phyloP scores from a whole-genome alignment of 108 stramenopile genomes.

The Skeletonema menzelii region DNA sequence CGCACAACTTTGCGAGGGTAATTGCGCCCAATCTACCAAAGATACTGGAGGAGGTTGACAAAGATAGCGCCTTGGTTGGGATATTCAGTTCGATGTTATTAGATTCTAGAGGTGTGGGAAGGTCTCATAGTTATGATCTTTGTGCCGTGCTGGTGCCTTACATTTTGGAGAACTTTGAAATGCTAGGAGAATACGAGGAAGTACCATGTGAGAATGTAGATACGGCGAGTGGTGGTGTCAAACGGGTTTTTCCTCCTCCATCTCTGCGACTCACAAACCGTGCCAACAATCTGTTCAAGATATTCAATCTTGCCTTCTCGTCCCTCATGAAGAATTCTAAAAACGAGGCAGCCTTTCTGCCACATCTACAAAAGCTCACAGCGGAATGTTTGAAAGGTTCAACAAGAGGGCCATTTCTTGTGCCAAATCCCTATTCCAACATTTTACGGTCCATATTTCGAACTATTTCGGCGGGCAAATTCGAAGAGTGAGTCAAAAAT shows the following conservation, averaged over 20 bases:
- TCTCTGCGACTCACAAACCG: constrained; percentile 14
- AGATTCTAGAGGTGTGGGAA: constrained; percentile 39
- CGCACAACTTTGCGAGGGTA: constrained; percentile 69
- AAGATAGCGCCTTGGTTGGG: constrained; percentile 69
- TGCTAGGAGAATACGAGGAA: constrained; percentile 34
- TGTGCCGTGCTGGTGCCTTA: constrained; percentile 77
- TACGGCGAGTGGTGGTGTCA: background rate
- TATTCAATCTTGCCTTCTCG: constrained; percentile 77
- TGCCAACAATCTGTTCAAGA: constrained; percentile 42
- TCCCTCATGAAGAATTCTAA: constrained; percentile 83
- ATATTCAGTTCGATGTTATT: constrained; percentile 84
- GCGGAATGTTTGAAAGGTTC: constrained; percentile 65
- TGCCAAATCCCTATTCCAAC: constrained; percentile 80
- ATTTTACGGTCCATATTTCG: constrained; percentile 85
- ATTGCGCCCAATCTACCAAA: constrained; percentile 69
- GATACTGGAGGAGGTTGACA: constrained; percentile 81
- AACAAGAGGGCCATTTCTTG: constrained; percentile 48
- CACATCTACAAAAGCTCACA: constrained; percentile 80
- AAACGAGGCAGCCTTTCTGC: constrained; percentile 87
- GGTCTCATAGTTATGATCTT: constrained; percentile 71
- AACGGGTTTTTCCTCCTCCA: background rate
- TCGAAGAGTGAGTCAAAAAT: constrained; percentile 63
- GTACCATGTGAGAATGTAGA: background rate
- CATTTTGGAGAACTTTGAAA: constrained; percentile 73
- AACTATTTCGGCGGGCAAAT: constrained; percentile 90